Conservation (phyloP, 441 rosid species). For the Aquilaria agallochum region DNA sequence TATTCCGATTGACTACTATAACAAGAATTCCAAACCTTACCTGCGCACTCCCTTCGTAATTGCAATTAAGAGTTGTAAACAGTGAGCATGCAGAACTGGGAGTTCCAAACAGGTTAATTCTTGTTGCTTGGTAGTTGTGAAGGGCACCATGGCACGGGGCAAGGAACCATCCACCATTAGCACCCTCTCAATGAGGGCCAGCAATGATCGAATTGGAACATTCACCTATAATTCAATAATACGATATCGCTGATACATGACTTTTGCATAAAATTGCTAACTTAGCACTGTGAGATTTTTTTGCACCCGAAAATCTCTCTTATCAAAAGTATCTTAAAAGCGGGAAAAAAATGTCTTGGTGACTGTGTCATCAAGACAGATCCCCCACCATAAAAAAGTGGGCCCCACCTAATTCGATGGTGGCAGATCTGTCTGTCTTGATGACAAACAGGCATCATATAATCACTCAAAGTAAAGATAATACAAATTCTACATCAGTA, state of each 20-base stretch:
- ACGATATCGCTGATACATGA: constrained; percentile 4
- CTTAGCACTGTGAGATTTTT: constrained; percentile 1
- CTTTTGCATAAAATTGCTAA: too few relatives aligned
- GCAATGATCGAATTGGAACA: constrained; percentile 55
- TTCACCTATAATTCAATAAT: constrained; percentile 42
- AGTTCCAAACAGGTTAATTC: constrained; percentile 76
- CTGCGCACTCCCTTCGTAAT: constrained; percentile 68
- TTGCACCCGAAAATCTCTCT: not conserved
- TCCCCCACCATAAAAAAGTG: too few relatives aligned
- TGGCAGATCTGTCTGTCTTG: not conserved
- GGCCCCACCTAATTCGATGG: too few relatives aligned
- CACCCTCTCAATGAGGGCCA: constrained; percentile 79
- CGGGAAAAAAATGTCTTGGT: constrained; percentile 4
- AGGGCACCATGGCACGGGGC: constrained; percentile 38
- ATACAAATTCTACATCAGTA: constrained; percentile 22
- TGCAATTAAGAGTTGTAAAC: constrained; percentile 64
- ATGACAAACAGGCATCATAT: constrained; percentile 7
- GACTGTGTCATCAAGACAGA: too few relatives aligned
- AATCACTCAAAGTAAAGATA: constrained; percentile 4
- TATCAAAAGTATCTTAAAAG: not conserved
- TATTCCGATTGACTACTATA: not conserved
- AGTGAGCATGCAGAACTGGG: constrained; percentile 60
- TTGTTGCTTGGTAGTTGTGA: constrained; percentile 63
- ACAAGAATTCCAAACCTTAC: constrained; percentile 27
- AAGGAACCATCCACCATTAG: constrained; percentile 76